These are phyloP conservation scores for Raffaelea albimanens DNA, from an alignment of 2,329 filamentous ascomycete genomes.

Conservation along the genomic window DNA sequence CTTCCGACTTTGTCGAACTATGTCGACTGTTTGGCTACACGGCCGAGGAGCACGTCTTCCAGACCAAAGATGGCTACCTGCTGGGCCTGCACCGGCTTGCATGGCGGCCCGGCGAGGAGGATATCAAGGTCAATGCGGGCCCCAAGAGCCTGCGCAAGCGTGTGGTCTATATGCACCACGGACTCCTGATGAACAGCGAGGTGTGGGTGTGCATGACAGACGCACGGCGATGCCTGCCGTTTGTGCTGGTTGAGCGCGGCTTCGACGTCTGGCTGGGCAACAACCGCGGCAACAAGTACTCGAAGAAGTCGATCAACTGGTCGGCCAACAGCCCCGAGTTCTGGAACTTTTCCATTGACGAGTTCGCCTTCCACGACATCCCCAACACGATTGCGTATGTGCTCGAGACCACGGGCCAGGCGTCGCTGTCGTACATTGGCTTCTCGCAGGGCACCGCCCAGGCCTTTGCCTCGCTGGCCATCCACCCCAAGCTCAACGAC, in stretches of 20 bases:
- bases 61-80: constrained; percentile 88
- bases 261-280: constrained; percentile 99
- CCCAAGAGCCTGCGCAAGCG: constrained; percentile 63
- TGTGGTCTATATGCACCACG: constrained; percentile 90
- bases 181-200: constrained; percentile 96
- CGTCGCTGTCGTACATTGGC: constrained; percentile 86
- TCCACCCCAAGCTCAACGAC: constrained; percentile 84
- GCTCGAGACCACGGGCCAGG: constrained; percentile 69
- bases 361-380: constrained; percentile 97
- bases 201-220: constrained; percentile 95
- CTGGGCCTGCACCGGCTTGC: constrained; percentile 82
- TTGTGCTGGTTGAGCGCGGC: constrained; percentile 77
- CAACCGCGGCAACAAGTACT: constrained; percentile 98
- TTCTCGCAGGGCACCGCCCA: constrained; percentile 97
- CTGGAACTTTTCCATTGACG: constrained; percentile 98
- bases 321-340: constrained; percentile 70
- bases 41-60: constrained; percentile 91
- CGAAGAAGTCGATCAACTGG: constrained; percentile 76
- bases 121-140: constrained; percentile 65
- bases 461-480: constrained; percentile 85
- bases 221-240: constrained; percentile 75
- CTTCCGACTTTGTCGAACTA: constrained; percentile 88
- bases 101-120: constrained; percentile 73
- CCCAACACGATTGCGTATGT: constrained; percentile 92
- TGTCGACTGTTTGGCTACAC: constrained; percentile 86